Conservation (phyloP, 176 grass and related monocot species). For the Oryza brachyantha region DNA sequence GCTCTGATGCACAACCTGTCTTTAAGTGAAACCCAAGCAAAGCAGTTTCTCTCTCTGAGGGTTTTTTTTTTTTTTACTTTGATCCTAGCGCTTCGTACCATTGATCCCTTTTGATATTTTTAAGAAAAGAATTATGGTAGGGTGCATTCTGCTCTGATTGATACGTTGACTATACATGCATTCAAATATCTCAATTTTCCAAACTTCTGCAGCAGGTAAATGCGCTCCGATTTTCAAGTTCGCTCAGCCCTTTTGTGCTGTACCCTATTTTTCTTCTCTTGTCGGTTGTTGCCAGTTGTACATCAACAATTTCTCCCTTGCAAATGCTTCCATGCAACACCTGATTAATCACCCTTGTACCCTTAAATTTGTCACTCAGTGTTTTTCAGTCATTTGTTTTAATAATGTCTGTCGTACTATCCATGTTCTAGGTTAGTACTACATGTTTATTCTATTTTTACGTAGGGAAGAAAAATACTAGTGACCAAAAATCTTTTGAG, state of each 20-base stretch:
- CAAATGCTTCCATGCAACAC: background rate
- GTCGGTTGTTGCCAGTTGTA: background rate
- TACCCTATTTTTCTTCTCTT: background rate
- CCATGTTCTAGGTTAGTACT: background rate
- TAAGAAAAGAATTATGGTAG: no score
- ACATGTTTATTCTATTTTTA: background rate
- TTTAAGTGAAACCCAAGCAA: background rate
- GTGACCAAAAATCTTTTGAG: background rate
- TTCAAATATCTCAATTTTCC: background rate
- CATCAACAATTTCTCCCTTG: background rate
- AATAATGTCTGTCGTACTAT: background rate
- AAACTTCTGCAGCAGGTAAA: background rate
- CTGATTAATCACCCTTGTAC: background rate
- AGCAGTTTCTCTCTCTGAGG: background rate
- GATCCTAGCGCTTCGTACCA: background rate
- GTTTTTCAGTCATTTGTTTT: background rate
- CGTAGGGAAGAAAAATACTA: background rate
- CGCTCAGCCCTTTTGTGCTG: background rate
- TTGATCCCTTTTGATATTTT: no score
- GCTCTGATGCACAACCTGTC: background rate
- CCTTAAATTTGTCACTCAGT: background rate
- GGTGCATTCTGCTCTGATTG: no score
- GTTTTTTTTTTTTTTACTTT: no score
- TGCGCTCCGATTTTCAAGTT: background rate
- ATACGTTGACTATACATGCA: background rate